A percentile compares a stretch with the other conserved stretches of the same genome.
These are phyloP conservation scores for Epichloe festucae DNA, from an alignment of 2,329 filamentous ascomycete genomes.

Conservation along the genomic window DNA sequence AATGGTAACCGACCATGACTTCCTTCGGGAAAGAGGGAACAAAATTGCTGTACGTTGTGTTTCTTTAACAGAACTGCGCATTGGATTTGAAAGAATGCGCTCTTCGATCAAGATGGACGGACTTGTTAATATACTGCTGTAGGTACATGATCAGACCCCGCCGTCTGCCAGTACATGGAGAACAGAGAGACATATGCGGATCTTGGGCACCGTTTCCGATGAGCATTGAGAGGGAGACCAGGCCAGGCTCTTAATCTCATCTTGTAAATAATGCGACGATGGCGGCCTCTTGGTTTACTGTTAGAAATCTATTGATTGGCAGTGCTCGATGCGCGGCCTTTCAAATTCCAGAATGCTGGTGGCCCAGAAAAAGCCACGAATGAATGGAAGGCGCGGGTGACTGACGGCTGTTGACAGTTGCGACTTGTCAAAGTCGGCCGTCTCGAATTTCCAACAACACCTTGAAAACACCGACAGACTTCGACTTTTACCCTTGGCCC, in stretches of 20 bases:
- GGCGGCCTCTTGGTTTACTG: background rate
- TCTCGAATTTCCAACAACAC: background rate
- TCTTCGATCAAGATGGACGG: background rate
- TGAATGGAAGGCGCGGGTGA: background rate
- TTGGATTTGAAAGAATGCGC: background rate
- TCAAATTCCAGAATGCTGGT: background rate
- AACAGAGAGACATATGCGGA: background rate
- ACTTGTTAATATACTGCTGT: constrained; percentile 1
- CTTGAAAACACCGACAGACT: background rate
- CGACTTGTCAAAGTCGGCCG: background rate
- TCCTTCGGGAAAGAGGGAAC: background rate
- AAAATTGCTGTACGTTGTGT: background rate
- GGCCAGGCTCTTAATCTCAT: background rate
- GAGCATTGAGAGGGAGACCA: background rate
- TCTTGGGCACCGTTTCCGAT: background rate
- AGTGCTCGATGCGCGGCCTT: background rate
- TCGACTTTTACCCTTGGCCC: background rate
- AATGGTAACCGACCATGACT: background rate
- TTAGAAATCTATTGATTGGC: background rate
- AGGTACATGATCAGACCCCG: background rate
- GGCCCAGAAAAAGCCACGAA: background rate
- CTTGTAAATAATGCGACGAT: background rate
- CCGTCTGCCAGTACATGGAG: background rate
- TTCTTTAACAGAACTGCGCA: background rate
- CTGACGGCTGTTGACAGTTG: background rate